phyloP scores from a whole-genome alignment of 495 filamentous ascomycete species.

The Glarea lozoyensis region DNA sequence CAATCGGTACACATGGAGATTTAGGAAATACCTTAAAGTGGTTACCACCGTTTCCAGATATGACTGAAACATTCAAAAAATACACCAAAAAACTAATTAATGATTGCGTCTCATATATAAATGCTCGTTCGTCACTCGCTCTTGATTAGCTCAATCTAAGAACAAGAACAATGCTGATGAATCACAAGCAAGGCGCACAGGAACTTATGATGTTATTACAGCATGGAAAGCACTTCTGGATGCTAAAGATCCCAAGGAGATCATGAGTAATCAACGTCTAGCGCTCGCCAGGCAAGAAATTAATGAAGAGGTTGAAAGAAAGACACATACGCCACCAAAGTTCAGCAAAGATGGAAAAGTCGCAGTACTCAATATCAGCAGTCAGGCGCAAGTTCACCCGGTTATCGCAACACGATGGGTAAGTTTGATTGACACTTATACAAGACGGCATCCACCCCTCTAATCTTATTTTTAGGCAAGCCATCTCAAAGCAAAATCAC shows the following conservation, averaged over 20 bases:
- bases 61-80: slow-evolving; percentile 42
- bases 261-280: slow-evolving; percentile 35
- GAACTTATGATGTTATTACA: slow-evolving; percentile 39
- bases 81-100: slow-evolving; percentile 48
- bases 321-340: slow-evolving; percentile 44
- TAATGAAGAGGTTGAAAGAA: slow-evolving; percentile 43
- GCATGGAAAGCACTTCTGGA: slow-evolving; percentile 45
- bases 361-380: slow-evolving; percentile 45
- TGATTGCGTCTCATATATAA: slow-evolving; percentile 45
- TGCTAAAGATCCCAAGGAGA: slow-evolving; percentile 28
- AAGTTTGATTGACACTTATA: not conserved
- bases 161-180: not conserved
- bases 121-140: slow-evolving; percentile 32
- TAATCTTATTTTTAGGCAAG: slow-evolving; percentile 23
- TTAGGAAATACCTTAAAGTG: slow-evolving; percentile 48
- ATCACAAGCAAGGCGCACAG: slow-evolving; percentile 37
- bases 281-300: slow-evolving; percentile 40
- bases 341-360: slow-evolving; percentile 47
- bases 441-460: not conserved
- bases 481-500: slow-evolving; percentile 35
- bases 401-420: slow-evolving; percentile 50
- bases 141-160: too few relatives aligned
- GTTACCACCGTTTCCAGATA: slow-evolving; percentile 49
- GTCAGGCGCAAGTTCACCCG: slow-evolving; percentile 45
- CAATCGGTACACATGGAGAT: slow-evolving; percentile 52